These are phyloP conservation scores for Botrytis tulipae DNA, from an alignment of 2,329 filamentous ascomycete genomes.

Conservation along the genomic window DNA sequence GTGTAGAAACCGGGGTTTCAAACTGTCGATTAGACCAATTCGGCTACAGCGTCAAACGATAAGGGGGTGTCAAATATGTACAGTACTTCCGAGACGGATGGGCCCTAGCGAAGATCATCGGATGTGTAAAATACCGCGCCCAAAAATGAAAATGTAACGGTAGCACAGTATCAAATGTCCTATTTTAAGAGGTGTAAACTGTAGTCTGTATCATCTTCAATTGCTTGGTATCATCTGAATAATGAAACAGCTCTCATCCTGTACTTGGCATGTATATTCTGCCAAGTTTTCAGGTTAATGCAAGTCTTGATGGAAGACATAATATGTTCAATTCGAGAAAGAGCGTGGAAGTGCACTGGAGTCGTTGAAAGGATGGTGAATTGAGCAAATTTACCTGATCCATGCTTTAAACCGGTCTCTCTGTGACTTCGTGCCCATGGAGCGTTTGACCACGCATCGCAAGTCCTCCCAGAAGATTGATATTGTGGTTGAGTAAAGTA, in stretches of 20 bases:
- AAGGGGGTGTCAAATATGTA: not conserved
- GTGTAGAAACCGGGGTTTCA: constrained; percentile 15
- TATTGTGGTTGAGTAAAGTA: not conserved
- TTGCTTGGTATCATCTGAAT: not conserved
- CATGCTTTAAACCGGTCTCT: not conserved
- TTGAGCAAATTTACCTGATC: not conserved
- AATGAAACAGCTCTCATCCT: not conserved
- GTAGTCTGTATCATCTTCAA: not conserved
- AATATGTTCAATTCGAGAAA: not conserved
- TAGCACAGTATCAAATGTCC: constrained; percentile 3
- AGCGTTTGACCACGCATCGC: not conserved
- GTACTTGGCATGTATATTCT: not conserved
- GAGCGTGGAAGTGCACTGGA: not conserved
- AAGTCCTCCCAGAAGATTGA: not conserved
- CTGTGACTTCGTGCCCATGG: not conserved
- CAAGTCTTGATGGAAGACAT: not conserved
- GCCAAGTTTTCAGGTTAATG: not conserved
- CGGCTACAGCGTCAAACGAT: constrained; percentile 26
- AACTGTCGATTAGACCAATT: constrained; percentile 30
- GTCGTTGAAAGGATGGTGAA: not conserved
- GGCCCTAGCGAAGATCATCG: not conserved
- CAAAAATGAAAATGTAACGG: not conserved
- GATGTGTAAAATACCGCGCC: not conserved
- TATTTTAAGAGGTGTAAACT: not conserved
- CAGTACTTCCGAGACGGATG: not conserved